Evolutionary conservation across 108 stramenopile species (phyloP).

Genomic region (Nannochloropsis gaditana): DNA sequence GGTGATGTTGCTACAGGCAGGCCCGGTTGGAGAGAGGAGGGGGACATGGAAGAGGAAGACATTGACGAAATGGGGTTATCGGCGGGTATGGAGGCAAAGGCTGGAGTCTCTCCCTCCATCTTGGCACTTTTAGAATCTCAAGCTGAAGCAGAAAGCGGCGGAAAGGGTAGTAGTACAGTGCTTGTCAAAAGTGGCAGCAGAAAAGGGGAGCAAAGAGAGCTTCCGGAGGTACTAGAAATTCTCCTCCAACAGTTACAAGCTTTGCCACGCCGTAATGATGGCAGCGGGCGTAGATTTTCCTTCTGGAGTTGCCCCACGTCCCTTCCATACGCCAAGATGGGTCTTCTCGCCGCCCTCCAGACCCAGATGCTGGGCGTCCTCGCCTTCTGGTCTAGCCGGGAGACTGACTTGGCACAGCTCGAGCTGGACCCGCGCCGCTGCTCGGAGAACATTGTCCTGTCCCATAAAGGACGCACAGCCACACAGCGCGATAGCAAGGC

Average conservation of each 20-base stretch:
- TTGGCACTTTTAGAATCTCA: neutral
- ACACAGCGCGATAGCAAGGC: constrained; percentile 18
- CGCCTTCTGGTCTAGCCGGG: neutral
- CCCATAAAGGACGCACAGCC: neutral
- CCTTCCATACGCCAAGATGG: neutral
- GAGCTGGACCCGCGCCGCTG: neutral
- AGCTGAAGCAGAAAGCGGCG: neutral
- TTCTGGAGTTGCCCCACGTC: neutral
- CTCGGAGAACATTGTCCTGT: neutral
- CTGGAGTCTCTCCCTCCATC: neutral
- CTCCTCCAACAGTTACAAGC: constrained; percentile 1
- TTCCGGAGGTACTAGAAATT: neutral
- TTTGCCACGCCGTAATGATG: neutral
- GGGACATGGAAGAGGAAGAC: neutral
- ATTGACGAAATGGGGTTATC: too few species aligned
- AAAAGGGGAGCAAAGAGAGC: neutral
- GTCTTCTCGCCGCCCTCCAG: neutral
- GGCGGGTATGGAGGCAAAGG: too few species aligned
- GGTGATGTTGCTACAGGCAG: neutral
- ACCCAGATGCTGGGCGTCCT: neutral
- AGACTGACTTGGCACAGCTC: neutral
- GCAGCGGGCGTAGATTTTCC: neutral
- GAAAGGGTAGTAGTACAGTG: neutral
- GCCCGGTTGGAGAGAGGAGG: neutral
- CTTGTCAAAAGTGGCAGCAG: neutral